These are phyloP conservation scores for Sclerotinia glacialis DNA, from an alignment of 2,329 filamentous ascomycete genomes.

Conservation along the genomic window DNA sequence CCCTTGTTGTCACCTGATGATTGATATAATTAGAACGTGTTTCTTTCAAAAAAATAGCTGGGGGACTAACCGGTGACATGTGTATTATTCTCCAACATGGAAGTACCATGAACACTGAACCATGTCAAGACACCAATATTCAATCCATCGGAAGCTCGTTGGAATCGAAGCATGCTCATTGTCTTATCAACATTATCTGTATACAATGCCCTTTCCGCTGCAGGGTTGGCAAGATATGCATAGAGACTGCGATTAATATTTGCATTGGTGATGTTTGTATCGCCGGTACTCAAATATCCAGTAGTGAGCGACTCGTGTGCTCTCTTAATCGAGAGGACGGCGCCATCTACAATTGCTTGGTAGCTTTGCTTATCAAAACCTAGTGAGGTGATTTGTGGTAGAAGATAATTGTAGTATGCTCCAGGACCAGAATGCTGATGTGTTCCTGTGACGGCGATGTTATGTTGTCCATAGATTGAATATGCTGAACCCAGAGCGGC, in stretches of 20 bases:
- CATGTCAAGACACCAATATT: constrained; percentile 82
- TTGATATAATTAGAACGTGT: neutral
- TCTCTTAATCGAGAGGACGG: constrained; percentile 73
- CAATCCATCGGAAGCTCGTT: constrained; percentile 68
- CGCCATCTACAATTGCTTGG: constrained; percentile 84
- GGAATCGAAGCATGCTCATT: constrained; percentile 76
- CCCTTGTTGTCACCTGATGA: constrained; percentile 72
- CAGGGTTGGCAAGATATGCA: constrained; percentile 82
- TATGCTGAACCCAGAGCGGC: constrained; percentile 68
- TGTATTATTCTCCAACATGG: constrained; percentile 86
- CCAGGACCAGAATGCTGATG: constrained; percentile 90
- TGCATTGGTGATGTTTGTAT: constrained; percentile 66
- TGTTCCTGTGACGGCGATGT: constrained; percentile 85
- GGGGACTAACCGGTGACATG: constrained; percentile 62
- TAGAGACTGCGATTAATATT: constrained; percentile 88
- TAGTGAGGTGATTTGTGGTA: constrained; percentile 83
- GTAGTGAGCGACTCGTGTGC: constrained; percentile 68
- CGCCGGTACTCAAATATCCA: constrained; percentile 69
- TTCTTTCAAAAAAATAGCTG: neutral
- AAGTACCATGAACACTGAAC: constrained; percentile 78
- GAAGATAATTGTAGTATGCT: constrained; percentile 88
- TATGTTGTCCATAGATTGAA: constrained; percentile 70
- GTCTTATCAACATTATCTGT: constrained; percentile 62
- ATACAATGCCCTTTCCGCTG: constrained; percentile 70
- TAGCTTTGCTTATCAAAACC: constrained; percentile 86